Evolutionary conservation across 306 rosid species (phyloP), one percentile per base, ranked within the genome.

Genomic region (Ceratonia siliqua): DNA sequence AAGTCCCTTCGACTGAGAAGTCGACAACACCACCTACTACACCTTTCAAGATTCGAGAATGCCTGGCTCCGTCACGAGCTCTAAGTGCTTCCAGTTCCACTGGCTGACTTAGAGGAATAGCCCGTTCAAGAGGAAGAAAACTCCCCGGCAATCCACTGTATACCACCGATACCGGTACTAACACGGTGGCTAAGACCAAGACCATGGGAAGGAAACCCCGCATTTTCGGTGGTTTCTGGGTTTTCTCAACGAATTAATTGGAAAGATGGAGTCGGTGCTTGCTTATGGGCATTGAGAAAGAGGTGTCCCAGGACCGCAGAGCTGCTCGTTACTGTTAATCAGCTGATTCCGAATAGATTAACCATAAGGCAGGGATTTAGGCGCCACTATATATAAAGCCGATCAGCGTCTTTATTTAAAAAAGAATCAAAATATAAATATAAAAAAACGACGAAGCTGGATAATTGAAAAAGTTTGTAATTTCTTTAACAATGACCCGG

Each of bases 1-100:
- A 85, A 73, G 89, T 82, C 73, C 98, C 98, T 78, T 75, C 82
- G 57, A 91, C 96, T 6, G 96, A 27, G 89, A 91, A 89, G 82
- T 93, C 86, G 84, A 89, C 96, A 4, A 90, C 82, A 42, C 98
- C 94, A 21, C 84, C 85, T 8, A 24, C 79, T 0, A 22, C 78
- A 36, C 78, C 90, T 38, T 87, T 89, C 85, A 93, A 77, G 75
- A 93, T 75, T 79, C 97, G 86, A 48, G 87, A 83, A 50, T 91
- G 97, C 75, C 97, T 77, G 65, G 81, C 80, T 45, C 87, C 74
- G 87, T 93, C 97, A 15, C 84, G 90, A 12, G 96, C 92, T 50
- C 82, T 79, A 32, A 93, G 89, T 41, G 41, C 58, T 62, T 88
- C 89, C 53, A 93, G 73, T 10, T 82, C 89, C 64, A 85, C 82